These are phyloP conservation scores for Tephrocybe sp. DNA, from an alignment of 768 basidiomycete species.

Conservation along the genomic window DNA sequence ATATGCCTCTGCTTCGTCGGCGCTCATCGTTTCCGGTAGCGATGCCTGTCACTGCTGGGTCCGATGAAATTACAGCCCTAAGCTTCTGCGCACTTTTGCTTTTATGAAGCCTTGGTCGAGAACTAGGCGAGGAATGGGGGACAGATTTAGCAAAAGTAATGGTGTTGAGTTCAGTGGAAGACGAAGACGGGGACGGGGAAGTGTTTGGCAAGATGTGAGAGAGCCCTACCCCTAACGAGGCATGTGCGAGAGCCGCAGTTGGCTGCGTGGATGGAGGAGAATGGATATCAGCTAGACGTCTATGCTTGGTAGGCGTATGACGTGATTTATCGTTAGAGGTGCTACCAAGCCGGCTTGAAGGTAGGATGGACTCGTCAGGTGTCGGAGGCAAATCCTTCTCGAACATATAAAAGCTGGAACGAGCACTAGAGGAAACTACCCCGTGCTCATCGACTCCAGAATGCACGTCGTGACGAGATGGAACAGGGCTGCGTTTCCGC, in stretches of 20 bases:
- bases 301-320: conserved; percentile 18
- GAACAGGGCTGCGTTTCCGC: conserved; percentile 49
- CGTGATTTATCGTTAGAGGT: background rate
- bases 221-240: conserved; percentile 58
- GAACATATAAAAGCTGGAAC: conserved; percentile 24
- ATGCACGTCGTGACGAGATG: conserved; percentile 25
- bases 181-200: conserved; percentile 37
- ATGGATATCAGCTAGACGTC: conserved; percentile 16
- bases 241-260: conserved; percentile 49
- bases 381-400: conserved; percentile 57
- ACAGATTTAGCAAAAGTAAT: conserved; percentile 43
- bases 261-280: conserved; percentile 22
- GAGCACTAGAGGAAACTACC: conserved; percentile 16
- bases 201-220: conserved; percentile 50
- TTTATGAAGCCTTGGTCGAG: conserved; percentile 37
- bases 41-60: conserved; percentile 15
- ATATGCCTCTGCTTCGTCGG: conserved; percentile 53
- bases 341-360: background rate
- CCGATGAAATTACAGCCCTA: conserved; percentile 22
- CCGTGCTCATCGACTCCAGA: conserved; percentile 24
- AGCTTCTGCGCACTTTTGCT: conserved; percentile 54
- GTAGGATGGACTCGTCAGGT: conserved; percentile 25
- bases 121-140: conserved; percentile 11
- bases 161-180: conserved; percentile 46
- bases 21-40: conserved; percentile 13